Evolutionary conservation across 192 early-diverging fungal species (phyloP), one percentile per base, ranked within the genome.

Genomic region (Backusella liffmaniae): DNA sequence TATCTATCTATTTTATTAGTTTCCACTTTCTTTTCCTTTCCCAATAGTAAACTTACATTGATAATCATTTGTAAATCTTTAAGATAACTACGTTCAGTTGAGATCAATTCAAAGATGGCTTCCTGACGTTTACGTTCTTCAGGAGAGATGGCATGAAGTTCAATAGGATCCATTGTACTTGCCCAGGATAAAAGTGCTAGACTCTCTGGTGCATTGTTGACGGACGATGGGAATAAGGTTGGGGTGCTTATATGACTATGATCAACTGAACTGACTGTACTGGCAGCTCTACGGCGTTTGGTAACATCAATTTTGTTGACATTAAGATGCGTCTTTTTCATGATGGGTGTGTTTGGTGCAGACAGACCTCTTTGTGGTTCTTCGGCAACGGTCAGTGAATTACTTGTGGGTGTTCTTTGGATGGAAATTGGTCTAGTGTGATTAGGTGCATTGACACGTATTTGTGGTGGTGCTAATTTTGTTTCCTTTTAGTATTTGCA

Each of bases 51-150:
- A 53, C 76, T 78, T 79, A 90, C 90, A 75, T 95, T 85, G 5
- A 88, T 77, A 68, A 96, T 90, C 56, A 94, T 79, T 74, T 92
- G 89, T 53, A 96, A 80, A 81, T 95, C 90, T 1, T 86, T 79
- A 12, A 94, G 85, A 78, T 96, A 96, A 6, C 85, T 84, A 71
- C 87, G 86, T 75, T 96, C 94, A 8, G 94, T 96, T 13, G 83
- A 79, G 56, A 95, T 92, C 21, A 96, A 73, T 79, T 96, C 94
- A 77, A 85, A 90, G 62, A 96, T 94, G 1, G 93, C 92, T 77
- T 96, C 94, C 73, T 93, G 93, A 12, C 94, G 84, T 77, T 90
- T 94, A 23, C 86, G 80, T 42, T 95, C 94, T 23, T 93, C 90
- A 30, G 83, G 72, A 69, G 82, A 70, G 8, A 93, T 78, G 21